phyloP scores from a whole-genome alignment of 352 stramenopile genomes.

The Phytopythium montanum region DNA sequence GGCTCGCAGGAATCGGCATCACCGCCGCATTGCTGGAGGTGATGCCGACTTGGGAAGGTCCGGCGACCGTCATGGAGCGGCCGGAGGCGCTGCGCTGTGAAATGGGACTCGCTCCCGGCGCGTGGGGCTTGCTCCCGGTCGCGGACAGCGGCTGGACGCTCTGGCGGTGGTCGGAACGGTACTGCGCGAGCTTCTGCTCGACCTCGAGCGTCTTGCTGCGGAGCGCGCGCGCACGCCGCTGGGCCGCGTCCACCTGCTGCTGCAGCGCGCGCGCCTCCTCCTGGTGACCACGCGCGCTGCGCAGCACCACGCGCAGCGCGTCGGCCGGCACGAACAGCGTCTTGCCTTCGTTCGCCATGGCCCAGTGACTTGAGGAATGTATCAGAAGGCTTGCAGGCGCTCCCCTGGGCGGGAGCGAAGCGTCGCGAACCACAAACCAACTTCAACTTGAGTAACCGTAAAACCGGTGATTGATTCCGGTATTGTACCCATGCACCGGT shows the following conservation, averaged over 20 bases:
- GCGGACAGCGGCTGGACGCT: conserved; percentile 22
- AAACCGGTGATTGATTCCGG: too few relatives aligned
- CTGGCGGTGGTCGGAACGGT: conserved; percentile 46
- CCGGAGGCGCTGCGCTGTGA: background rate
- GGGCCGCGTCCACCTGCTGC: conserved; percentile 28
- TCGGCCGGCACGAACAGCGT: conserved; percentile 34
- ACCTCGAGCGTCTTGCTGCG: conserved; percentile 33
- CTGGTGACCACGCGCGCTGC: conserved; percentile 21
- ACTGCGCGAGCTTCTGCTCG: conserved; percentile 39
- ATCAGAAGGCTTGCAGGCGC: too few relatives aligned
- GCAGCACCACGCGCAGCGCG: conserved; percentile 32
- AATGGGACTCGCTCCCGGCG: conserved; percentile 45
- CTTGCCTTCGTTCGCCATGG: too few relatives aligned
- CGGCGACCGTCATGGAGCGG: background rate
- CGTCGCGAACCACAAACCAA: too few relatives aligned
- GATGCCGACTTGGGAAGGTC: background rate
- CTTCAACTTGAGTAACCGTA: too few relatives aligned
- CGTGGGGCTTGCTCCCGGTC: background rate
- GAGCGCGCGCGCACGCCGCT: conserved; percentile 24
- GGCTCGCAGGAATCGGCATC: background rate
- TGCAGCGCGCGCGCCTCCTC: too few relatives aligned
- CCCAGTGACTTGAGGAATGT: too few relatives aligned
- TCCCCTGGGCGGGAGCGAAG: too few relatives aligned
- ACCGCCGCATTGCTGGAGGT: background rate
- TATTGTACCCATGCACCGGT: too few relatives aligned